These are phyloP conservation scores for Dryadomyces sulphureus DNA, from an alignment of 2,329 filamentous ascomycete species.

Conservation along the genomic window DNA sequence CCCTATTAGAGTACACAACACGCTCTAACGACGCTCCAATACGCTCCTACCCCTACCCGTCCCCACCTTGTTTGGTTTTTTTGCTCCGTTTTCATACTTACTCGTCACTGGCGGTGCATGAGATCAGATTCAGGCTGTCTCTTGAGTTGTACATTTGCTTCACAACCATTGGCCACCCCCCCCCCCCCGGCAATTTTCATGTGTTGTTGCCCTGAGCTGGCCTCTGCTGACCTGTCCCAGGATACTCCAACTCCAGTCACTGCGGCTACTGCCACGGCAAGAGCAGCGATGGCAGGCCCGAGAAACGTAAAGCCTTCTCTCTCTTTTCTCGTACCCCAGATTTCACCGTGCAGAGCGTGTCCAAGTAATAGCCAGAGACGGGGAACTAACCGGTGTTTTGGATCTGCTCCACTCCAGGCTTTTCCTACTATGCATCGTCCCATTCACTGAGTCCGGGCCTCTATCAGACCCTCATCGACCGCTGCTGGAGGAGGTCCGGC, in stretches of 20 bases:
- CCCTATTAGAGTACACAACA: neutral
- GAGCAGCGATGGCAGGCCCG: neutral
- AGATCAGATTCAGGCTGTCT: neutral
- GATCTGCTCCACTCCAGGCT: slow-evolving; percentile 33
- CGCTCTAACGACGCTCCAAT: no score
- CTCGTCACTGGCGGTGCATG: neutral
- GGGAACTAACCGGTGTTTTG: neutral
- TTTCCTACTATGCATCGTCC: slow-evolving; percentile 55
- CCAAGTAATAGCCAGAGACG: no score
- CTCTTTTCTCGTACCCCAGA: neutral
- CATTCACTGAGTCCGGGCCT: slow-evolving; percentile 46
- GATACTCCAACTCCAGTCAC: slow-evolving; percentile 7
- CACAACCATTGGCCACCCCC: neutral
- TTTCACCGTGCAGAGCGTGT: no score
- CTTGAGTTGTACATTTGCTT: neutral
- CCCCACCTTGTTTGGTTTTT: neutral
- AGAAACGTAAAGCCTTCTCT: slow-evolving; percentile 4
- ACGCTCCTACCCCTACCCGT: no score
- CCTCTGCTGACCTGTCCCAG: neutral
- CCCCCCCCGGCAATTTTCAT: neutral
- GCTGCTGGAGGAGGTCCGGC: slow-evolving; percentile 64
- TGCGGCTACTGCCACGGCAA: slow-evolving; percentile 9
- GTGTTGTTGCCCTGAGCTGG: neutral
- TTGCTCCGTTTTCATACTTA: neutral
- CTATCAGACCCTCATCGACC: slow-evolving; percentile 59